phyloP scores from a whole-genome alignment of 805 yeast species.

The Wickerhamiella alocasiicola region DNA sequence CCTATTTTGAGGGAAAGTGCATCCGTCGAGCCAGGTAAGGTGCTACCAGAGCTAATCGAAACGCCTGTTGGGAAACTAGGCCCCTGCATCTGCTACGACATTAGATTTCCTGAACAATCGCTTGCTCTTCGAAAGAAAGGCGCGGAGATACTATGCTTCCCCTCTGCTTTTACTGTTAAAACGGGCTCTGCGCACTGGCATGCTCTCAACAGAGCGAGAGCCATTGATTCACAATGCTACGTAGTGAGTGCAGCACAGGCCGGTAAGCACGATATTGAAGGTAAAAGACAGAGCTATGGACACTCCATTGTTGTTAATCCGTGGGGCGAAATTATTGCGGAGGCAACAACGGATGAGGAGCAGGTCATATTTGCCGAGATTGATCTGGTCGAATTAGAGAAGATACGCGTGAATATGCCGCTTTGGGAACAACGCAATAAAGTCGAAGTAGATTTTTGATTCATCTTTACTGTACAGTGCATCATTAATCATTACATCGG shows the following conservation, averaged over 20 bases:
- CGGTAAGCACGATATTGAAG: conserved; percentile 53
- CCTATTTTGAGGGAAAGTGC: conserved; percentile 67
- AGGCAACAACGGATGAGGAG: conserved; percentile 66
- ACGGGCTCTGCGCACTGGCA: conserved; percentile 93
- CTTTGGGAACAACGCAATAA: conserved; percentile 54
- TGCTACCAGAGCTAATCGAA: conserved; percentile 40
- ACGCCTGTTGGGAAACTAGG: conserved; percentile 36
- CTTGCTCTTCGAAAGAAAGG: conserved; percentile 50
- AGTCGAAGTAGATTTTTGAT: too few species aligned
- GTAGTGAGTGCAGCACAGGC: conserved; percentile 84
- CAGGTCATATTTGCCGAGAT: conserved; percentile 70
- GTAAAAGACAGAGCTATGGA: conserved; percentile 75
- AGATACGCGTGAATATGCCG: conserved; percentile 57
- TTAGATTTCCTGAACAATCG: conserved; percentile 76
- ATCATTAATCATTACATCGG: too few species aligned
- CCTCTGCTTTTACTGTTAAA: conserved; percentile 84
- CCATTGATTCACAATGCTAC: conserved; percentile 76
- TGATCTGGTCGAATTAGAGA: conserved; percentile 43
- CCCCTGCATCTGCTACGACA: conserved; percentile 62
- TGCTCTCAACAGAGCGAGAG: conserved; percentile 64
- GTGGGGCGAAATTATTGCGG: conserved; percentile 71
- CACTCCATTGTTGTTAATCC: conserved; percentile 83
- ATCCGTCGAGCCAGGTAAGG: conserved; percentile 68
- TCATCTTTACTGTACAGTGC: too few species aligned
- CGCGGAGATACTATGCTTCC: conserved; percentile 67